Evolutionary conservation across 2,329 filamentous ascomycete genomes (phyloP), one percentile per base, ranked within the genome.

Genomic region (Cryphonectria carpinicola): DNA sequence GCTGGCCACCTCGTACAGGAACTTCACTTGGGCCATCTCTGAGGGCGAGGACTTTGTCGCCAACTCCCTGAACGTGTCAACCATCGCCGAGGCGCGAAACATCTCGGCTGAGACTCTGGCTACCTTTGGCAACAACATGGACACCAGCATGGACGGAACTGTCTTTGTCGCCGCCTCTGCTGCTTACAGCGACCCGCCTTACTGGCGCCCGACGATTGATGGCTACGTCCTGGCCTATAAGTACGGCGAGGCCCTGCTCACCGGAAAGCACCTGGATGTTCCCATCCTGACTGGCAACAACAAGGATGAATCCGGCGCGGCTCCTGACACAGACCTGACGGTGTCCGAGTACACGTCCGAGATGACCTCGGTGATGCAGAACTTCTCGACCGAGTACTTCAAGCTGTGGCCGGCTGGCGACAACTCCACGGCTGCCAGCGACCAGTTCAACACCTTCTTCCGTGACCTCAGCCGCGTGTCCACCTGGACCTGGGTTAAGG

Each of bases 401-500:
- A 49, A 49, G 43, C 43, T 49, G 43, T 49, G 43, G 43, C 43
- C 43, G 17, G 56, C 56, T 6, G 43, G 43, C 43, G 43, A 49
- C 17, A 49, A 49, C 43, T 35, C 56, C 6, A 56, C 52, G 10
- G 11, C n/a, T 17, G 43, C 43, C 43, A 49, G 43, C 43, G 43
- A 49, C 43, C 43, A 73, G 54, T 74, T 66, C 70, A 77, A 79
- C 61, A 74, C 72, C 4, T 71, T 77, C 11, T 76, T 72, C 60
- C 73, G 71, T 25, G 77, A 80, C 60, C 70, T 75, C 6, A 74
- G 73, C n/a, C 74, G 43, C 19, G 43, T 49, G 43, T 49, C 43
- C 43, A 49, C 43, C 43, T 49, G 43, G 43, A 49, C 41, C 41
- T 43, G 41, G 41, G 41, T 1, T 14, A 43, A 43, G 41, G 41